Evolutionary conservation across 441 rosid genomes (phyloP).

Genomic region (Gossypium lobatum): DNA sequence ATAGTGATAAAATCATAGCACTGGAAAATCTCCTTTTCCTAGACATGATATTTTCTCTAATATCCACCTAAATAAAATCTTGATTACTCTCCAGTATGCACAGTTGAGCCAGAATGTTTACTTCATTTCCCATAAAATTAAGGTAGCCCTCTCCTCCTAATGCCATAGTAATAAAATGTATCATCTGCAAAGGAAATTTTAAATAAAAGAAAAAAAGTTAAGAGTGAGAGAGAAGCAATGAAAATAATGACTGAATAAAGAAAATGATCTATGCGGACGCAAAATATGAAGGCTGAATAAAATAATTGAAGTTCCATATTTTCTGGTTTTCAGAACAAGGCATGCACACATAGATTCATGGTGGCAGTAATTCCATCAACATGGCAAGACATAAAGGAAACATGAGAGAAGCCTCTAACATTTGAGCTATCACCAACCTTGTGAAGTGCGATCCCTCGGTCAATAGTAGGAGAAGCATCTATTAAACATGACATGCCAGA

Average conservation of each 20-base stretch:
- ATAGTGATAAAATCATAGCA: not conserved
- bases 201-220: slow-evolving; percentile 6
- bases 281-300: slow-evolving; percentile 10
- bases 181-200: slow-evolving; percentile 49
- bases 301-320: not conserved
- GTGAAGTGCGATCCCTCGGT: slow-evolving; percentile 76
- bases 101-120: slow-evolving; percentile 19
- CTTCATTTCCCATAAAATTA: slow-evolving; percentile 91
- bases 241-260: not conserved
- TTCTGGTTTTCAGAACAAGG: not conserved
- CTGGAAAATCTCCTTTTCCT: not conserved
- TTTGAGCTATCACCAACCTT: slow-evolving; percentile 41
- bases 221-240: not conserved
- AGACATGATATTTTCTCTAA: not conserved
- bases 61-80: not conserved
- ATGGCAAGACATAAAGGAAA: slow-evolving; percentile 13
- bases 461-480: slow-evolving; percentile 51
- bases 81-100: not conserved
- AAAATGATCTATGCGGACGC: not conserved
- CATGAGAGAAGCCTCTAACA: slow-evolving; percentile 3
- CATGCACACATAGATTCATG: slow-evolving; percentile 5
- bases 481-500: slow-evolving; percentile 68
- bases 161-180: slow-evolving; percentile 76
- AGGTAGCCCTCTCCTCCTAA: slow-evolving; percentile 87
- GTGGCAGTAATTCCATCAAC: slow-evolving; percentile 8